Base-by-base conservation (phyloP, 768 basidiomycete species). In the Tulasnella sp. region DNA sequence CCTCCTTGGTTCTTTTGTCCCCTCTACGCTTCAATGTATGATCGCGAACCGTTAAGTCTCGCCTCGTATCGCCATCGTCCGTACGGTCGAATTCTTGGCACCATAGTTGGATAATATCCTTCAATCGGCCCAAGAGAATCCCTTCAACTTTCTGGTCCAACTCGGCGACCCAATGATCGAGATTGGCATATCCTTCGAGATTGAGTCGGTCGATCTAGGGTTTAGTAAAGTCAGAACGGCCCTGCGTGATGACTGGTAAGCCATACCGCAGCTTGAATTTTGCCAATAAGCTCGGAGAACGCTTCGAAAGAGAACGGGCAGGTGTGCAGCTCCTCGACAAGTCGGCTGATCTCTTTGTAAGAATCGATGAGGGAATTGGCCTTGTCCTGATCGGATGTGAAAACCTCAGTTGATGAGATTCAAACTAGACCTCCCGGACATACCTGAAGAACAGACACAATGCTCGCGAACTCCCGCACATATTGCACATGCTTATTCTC, bases 401-500 rank as follows among this genome's bases (percentile, higher is more conserved):
- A 57, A 13, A 39, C 29, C 6, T 73, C 40, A 73, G 71, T 42
- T 2, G 16, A 26, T 40, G n/a, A 16, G 15, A 67, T 35, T 32
- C 29, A 35, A 26, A 67, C 61, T 5, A 35, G 9, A 20, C 6
- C 61, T 5, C 26, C 13, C 32, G 18, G 23, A 26, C 75, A 23
- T 44, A 92, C 92, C 88, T 98, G 97, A 32, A 99, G 86, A 13
- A 97, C 88, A 0, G 96, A 96, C 0, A 98, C 93, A 5, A 95
- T 90, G 79, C 93, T 94, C 1, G 97, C 96, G 82, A 98, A 98
- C 83, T 99, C 96, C 77, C 95, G 89, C 13, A 99, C 96, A 80
- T 95, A 98, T 79, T 94, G 92, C 35, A 97, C 91, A 82, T 98
- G 97, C 79, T 94, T 88, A 82, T 91, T 95, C 82, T 98, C 96